Percentiles rank a stretch among this genome's conserved stretches.
phyloP scores from a whole-genome alignment of 768 basidiomycete species.

The Lactarius akahatsu region DNA sequence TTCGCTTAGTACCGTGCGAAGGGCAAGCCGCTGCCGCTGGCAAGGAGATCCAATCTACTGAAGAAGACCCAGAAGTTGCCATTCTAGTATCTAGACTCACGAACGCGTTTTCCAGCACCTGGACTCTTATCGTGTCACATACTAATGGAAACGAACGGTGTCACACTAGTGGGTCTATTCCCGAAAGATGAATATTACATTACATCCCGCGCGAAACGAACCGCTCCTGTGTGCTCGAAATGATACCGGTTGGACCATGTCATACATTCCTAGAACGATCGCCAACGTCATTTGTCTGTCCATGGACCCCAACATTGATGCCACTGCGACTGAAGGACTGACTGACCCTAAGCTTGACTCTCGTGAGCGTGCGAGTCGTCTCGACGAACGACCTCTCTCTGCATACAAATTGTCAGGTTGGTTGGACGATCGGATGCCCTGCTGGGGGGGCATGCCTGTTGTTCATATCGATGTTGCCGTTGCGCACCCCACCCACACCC shows the following conservation, averaged over 20 bases:
- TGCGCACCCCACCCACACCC: constrained; percentile 17
- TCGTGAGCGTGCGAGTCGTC: constrained; percentile 9
- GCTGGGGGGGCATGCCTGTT: constrained; percentile 6
- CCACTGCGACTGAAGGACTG: background rate
- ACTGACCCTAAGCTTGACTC: constrained; percentile 16
- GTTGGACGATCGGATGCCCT: constrained; percentile 8
- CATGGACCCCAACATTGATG: background rate
- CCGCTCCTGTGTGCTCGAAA: constrained; percentile 6
- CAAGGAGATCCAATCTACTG: constrained; percentile 16
- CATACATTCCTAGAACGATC: background rate
- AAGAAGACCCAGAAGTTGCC: constrained; percentile 29
- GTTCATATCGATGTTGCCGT: constrained; percentile 13
- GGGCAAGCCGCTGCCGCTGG: constrained; percentile 27
- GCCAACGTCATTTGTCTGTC: background rate
- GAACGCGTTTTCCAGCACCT: constrained; percentile 5
- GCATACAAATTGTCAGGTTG: constrained; percentile 20
- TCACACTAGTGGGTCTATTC: background rate
- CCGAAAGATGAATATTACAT: constrained; percentile 16
- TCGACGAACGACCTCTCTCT: background rate
- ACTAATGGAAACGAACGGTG: background rate
- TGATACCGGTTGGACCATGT: constrained; percentile 12
- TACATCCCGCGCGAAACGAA: constrained; percentile 16
- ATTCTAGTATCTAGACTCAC: constrained; percentile 21
- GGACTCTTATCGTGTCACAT: constrained; percentile 1
- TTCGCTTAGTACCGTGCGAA: constrained; percentile 24